A percentile compares a stretch with the other conserved stretches of the same genome.
Conservation (phyloP, 1,284 basidiomycete species). For the Veloboletus limbatus region DNA sequence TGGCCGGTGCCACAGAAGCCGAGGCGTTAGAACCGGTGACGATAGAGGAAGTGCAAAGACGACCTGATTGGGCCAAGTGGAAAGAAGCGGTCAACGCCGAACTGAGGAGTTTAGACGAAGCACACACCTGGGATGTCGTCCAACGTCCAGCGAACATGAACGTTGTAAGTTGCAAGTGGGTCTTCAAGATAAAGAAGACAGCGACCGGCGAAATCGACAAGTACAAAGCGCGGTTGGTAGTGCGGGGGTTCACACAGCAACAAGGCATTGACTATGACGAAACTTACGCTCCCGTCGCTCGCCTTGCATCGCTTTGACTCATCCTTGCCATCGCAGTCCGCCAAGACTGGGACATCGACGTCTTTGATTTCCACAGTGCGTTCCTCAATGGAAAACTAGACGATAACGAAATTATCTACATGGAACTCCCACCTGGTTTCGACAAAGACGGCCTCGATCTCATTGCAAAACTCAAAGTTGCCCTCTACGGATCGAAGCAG, state of each 20-base stretch:
- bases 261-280: neutral
- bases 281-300: neutral
- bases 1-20: neutral
- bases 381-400: neutral
- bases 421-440: too few species aligned
- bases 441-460: too few species aligned
- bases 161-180: too few species aligned
- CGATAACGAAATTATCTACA: too few species aligned
- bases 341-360: neutral
- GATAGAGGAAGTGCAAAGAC: neutral
- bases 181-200: neutral
- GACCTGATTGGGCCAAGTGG: neutral
- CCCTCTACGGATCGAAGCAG: too few species aligned
- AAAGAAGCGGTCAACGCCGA: neutral
- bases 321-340: neutral
- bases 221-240: neutral
- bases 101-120: conserved; percentile 6
- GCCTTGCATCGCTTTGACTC: too few species aligned
- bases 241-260: neutral
- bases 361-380: neutral
- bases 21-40: conserved; percentile 1
- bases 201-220: neutral
- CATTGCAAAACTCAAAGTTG: too few species aligned
- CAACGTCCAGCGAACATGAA: too few species aligned
- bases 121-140: too few species aligned